Conservation (phyloP, 345 rosid species). For the Iberis pinnata region DNA sequence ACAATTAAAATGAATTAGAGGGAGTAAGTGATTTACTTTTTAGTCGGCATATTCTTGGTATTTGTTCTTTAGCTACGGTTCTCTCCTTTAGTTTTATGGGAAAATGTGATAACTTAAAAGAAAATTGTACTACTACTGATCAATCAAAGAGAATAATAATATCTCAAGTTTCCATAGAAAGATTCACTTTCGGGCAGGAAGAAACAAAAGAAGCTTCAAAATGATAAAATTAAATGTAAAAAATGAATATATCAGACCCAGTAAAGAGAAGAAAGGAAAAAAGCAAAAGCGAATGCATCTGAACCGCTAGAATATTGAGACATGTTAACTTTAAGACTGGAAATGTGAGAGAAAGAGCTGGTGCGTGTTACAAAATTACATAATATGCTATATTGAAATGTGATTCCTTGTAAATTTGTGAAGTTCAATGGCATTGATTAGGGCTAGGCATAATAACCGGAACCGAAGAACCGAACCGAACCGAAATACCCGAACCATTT, state of each 20-base stretch:
- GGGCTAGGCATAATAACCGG: no score
- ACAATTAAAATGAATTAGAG: no score
- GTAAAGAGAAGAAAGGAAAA: background rate
- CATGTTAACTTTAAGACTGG: slow-evolving; percentile 21
- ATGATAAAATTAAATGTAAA: background rate
- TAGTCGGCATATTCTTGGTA: no score
- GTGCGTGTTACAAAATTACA: slow-evolving; percentile 7
- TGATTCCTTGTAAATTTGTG: slow-evolving; percentile 26
- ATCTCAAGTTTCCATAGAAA: slow-evolving; percentile 22
- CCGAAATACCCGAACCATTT: no score
- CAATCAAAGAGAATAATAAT: slow-evolving; percentile 24
- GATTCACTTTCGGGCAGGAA: slow-evolving; percentile 13
- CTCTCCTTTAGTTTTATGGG: no score
- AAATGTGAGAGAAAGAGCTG: slow-evolving; percentile 16
- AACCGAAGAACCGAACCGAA: no score
- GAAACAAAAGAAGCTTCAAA: slow-evolving; percentile 15
- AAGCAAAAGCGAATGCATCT: slow-evolving; percentile 17
- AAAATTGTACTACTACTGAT: slow-evolving; percentile 12
- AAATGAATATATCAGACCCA: slow-evolving; percentile 11
- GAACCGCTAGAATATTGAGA: slow-evolving; percentile 25
- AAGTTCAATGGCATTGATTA: no score
- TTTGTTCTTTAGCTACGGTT: no score
- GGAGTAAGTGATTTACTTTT: no score
- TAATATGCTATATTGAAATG: slow-evolving; percentile 6
- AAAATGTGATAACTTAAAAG: no score